These are phyloP conservation scores for Ustilago nuda DNA, from an alignment of 1,284 basidiomycete genomes.

Conservation along the genomic window DNA sequence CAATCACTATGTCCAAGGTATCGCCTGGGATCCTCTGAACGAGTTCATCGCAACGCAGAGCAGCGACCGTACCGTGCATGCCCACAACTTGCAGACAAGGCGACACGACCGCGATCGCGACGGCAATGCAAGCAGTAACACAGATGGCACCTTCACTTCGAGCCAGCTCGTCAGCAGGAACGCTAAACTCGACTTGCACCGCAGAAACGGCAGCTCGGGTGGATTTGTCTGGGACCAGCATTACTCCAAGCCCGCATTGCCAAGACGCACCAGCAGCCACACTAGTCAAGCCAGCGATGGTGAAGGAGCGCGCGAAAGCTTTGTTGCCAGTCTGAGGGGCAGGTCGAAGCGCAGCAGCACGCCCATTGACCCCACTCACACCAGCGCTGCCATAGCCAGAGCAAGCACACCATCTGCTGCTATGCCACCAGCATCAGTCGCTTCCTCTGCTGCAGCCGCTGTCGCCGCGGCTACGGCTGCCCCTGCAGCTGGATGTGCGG, in stretches of 20 bases:
- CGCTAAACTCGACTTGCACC: constrained; percentile 57
- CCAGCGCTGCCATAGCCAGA: constrained; percentile 24
- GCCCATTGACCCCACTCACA: constrained; percentile 50
- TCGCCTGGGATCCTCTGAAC: constrained; percentile 68
- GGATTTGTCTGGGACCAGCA: constrained; percentile 57
- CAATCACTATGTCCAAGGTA: constrained; percentile 68
- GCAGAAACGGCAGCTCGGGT: constrained; percentile 51
- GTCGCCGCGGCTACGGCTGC: constrained; percentile 4
- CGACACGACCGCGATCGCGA: constrained; percentile 32
- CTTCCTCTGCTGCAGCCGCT: constrained; percentile 21
- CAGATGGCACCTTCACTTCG: constrained; percentile 27
- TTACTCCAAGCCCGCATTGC: constrained; percentile 55
- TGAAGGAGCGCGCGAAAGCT: constrained; percentile 49
- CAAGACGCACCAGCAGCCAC: constrained; percentile 60
- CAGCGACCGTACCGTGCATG: constrained; percentile 65
- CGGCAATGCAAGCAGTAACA: constrained; percentile 7
- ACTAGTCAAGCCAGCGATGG: constrained; percentile 59
- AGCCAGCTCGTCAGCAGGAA: constrained; percentile 57
- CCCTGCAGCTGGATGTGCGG: constrained; percentile 33
- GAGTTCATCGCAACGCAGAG: constrained; percentile 67
- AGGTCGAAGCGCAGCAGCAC: constrained; percentile 58
- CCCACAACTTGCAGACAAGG: constrained; percentile 49
- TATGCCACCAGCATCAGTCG: constrained; percentile 15
- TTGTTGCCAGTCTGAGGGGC: constrained; percentile 51
- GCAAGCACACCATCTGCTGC: constrained; percentile 39